Evolutionary conservation across 345 rosid species (phyloP).

Genomic region (Linum lewisii): DNA sequence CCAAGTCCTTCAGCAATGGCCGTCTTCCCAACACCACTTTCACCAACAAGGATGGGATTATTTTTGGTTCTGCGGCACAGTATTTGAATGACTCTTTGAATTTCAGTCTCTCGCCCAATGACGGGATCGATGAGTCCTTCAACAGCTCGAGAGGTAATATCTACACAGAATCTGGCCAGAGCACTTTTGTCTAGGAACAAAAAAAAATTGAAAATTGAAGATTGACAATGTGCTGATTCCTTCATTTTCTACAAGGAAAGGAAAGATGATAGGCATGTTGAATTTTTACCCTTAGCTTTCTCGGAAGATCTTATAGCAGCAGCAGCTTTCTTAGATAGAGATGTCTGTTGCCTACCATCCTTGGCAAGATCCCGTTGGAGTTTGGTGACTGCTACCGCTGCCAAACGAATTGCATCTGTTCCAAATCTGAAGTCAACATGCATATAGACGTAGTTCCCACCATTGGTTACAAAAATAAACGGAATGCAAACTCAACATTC

Average conservation of each 20-base stretch:
- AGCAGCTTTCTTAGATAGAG: conserved; percentile 31
- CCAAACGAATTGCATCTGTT: conserved; percentile 52
- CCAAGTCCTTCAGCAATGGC: conserved; percentile 98
- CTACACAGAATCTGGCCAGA: conserved; percentile 84
- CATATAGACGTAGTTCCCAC: conserved; percentile 6
- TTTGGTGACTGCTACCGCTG: conserved; percentile 56
- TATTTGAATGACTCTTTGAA: conserved; percentile 74
- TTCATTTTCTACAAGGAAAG: not conserved
- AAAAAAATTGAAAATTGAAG: no score
- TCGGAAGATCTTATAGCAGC: conserved; percentile 32
- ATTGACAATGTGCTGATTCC: conserved; percentile 12
- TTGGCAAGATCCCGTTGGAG: conserved; percentile 82
- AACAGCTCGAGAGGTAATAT: conserved; percentile 81
- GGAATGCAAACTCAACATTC: not conserved
- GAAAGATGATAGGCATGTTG: conserved; percentile 10
- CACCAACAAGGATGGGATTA: conserved; percentile 96
- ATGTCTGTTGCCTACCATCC: conserved; percentile 85
- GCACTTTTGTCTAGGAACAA: conserved; percentile 54
- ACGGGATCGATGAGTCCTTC: conserved; percentile 91
- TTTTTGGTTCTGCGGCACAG: conserved; percentile 87
- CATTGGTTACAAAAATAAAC: conserved; percentile 2
- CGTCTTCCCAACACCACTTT: conserved; percentile 98
- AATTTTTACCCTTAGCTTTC: conserved; percentile 39
- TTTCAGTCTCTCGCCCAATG: conserved; percentile 74
- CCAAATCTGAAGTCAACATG: conserved; percentile 68